Evolutionary conservation across 2,329 filamentous ascomycete species (phyloP), one percentile per base, ranked within the genome.

Genomic region (Incumbomyces lentus): DNA sequence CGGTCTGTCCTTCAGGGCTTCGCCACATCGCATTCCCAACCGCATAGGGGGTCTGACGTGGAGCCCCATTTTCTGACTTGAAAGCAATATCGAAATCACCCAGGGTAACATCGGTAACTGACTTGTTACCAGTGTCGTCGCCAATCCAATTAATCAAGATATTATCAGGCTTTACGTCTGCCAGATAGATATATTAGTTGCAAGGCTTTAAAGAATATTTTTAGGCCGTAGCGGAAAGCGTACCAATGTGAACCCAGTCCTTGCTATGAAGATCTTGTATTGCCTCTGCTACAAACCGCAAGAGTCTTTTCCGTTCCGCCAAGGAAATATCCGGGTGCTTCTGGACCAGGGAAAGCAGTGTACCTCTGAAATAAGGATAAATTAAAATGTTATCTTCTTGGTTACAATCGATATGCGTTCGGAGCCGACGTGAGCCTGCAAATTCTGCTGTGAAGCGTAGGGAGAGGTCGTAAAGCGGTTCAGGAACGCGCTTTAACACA

Each of bases 101-200:
- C 26, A 67, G 54, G 19, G 52, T 59, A 17, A 59, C 62, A 47
- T 60, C 49, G 31, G 54, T 64, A 47, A 66, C 57, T 49, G 44
- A 55, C 52, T 61, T 58, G 26, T 52, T 60, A 44, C 60, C 59
- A 30, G 63, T 52, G 46, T 57, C 48, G 46, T 66, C 60, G 48
- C 46, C 49, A 41, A 52, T 61, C 59, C 59, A 67, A 49, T 66
- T 59, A 16, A 66, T 47, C 8, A 67, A 52, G 40, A 67, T 60
- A 47, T 67, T 66, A 43, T 67, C 61, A 17, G 61, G 63, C 51
- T 67, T 66, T n/a, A 67, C 52, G 58, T 68, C 65, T 66, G 14
- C 36, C 36, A 16, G 47, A 44, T 29, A 50, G 54, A 33, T 41
- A 41, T 44, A 18, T 51, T 58, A 52, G 35, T 49, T 59, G 44